A percentile compares a stretch with the other conserved stretches of the same genome.
These are phyloP conservation scores for Mycena olivaceomarginata DNA, from an alignment of 768 basidiomycete genomes.

Conservation along the genomic window DNA sequence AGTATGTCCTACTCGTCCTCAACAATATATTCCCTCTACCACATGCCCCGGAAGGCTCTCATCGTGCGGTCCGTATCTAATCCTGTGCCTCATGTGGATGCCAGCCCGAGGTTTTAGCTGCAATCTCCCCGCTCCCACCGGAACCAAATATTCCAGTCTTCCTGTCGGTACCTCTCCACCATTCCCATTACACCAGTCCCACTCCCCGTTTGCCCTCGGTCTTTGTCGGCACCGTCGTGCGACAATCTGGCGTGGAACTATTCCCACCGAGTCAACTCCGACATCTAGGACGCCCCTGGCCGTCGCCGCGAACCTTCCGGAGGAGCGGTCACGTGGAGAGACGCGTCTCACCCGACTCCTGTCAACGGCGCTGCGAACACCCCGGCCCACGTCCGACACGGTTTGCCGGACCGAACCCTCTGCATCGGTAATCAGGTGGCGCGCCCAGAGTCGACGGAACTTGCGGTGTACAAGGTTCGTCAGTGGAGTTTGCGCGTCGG, in stretches of 20 bases:
- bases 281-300: background rate
- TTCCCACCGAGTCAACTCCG: conserved; percentile 19
- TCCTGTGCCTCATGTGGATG: background rate
- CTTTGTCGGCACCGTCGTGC: conserved; percentile 12
- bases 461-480: background rate
- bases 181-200: background rate
- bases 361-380: background rate
- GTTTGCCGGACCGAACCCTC: background rate
- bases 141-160: background rate
- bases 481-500: background rate
- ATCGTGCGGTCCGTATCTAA: background rate
- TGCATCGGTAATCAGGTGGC: background rate
- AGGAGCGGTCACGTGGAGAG: background rate
- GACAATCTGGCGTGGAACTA: conserved; percentile 11
- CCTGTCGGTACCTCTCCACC: background rate
- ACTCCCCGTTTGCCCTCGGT: conserved; percentile 4
- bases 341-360: background rate
- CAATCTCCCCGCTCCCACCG: background rate
- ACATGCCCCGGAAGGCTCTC: background rate
- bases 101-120: conserved; percentile 3
- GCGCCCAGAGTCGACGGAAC: background rate
- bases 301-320: too few relatives aligned
- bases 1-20: background rate
- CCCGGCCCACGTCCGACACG: background rate
- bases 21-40: background rate